Evolutionary conservation across 2,329 filamentous ascomycete genomes (phyloP).

Genomic region (Waltergamsia citrina): DNA sequence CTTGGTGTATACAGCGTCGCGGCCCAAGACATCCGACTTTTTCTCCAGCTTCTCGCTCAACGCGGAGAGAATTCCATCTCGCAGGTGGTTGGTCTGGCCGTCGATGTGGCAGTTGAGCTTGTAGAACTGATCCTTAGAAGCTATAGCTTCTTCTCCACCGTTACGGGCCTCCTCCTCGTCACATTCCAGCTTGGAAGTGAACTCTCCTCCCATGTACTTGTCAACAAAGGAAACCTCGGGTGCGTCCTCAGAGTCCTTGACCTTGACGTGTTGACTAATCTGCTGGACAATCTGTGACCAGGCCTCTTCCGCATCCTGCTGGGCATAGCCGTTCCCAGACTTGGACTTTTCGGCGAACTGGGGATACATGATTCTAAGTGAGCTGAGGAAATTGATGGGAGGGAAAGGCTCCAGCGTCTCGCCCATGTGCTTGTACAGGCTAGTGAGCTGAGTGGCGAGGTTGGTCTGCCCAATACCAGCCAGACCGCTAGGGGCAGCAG

Average conservation of each 20-base stretch:
- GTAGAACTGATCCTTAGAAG: conserved; percentile 66
- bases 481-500: conserved; percentile 11
- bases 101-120: conserved; percentile 97
- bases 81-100: conserved; percentile 75
- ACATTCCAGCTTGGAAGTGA: conserved; percentile 70
- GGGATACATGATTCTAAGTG: conserved; percentile 71
- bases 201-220: conserved; percentile 78
- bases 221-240: conserved; percentile 68
- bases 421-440: conserved; percentile 82
- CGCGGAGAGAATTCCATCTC: conserved; percentile 76
- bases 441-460: conserved; percentile 66
- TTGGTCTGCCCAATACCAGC: conserved; percentile 49
- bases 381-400: conserved; percentile 72
- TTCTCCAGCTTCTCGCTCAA: conserved; percentile 90
- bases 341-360: conserved; percentile 89
- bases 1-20: conserved; percentile 81
- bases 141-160: conserved; percentile 59
- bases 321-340: conserved; percentile 77
- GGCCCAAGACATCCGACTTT: conserved; percentile 64
- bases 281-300: conserved; percentile 93
- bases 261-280: conserved; percentile 66
- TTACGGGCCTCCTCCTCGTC: conserved; percentile 73
- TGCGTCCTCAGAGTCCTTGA: conserved; percentile 41
- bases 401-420: conserved; percentile 81
- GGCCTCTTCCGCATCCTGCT: conserved; percentile 96